Evolutionary conservation across 805 yeast genomes (phyloP), one percentile per base, ranked within the genome.

Genomic region (Huiozyma sinensis): DNA sequence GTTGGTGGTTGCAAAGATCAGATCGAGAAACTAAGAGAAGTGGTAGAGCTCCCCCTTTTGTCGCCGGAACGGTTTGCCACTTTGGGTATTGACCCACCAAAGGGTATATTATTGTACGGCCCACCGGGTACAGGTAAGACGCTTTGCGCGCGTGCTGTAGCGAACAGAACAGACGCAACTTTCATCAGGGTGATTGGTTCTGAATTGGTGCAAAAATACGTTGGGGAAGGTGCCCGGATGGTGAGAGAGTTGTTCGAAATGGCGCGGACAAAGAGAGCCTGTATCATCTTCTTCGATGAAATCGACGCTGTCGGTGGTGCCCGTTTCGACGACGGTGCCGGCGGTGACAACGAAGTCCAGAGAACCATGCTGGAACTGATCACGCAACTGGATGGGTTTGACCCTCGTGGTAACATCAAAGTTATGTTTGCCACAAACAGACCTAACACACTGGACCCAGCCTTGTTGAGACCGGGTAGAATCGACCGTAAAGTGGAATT

Each of bases 121-220:
- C 98, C 98, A 7, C 98, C 98, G 40, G 98, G 98, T 54, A 92
- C 98, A 0, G 98, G 99, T 65, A 92, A 92, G 63, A 92, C 99
- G 0, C 70, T 92, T 44, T 92, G 97, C 71, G 99, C 99, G 0
- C 77, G 99, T 58, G 99, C 99, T 1, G 98, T 92, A 24, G 99
- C 99, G 39, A 92, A 92, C 66, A 82, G 98, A 71, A 92, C 99
- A 2, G 98, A 92, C 67, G 98, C 99, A 28, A 92, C 99, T 0
- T 92, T 92, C 56, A 92, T 92, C 50, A 81, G 98, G 60, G 98
- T 92, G 43, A 92, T 92, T 69, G 99, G 98, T 7, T 90, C 97
- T 1, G 98, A 92, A 67, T 75, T 92, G 63, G 98, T 92, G 30
- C 99, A 92, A 66, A 92, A 92, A 65, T 92, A 92, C 64, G 97